Evolutionary conservation across 202 grass and related monocot species (phyloP), one percentile per base, ranked within the genome.

Genomic region (Panicum hallii): DNA sequence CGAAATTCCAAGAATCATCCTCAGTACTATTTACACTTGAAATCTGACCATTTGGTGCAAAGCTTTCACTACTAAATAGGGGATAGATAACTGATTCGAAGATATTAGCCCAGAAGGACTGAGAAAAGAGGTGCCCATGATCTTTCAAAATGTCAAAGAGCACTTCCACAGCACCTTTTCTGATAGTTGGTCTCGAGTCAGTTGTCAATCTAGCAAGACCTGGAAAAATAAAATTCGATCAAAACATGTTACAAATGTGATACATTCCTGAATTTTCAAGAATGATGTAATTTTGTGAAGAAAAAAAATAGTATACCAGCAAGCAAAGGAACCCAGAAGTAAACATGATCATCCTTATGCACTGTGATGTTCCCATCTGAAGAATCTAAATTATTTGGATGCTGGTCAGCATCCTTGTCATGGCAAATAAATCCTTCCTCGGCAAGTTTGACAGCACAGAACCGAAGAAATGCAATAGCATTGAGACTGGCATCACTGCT

Each of bases 391-490:
- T 83, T 88, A 70, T 73, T 71, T 92, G 90, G 77, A 73, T 77
- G 74, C 48, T 73, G 72, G 2, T 91, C 88, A 6, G 84, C 74
- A 83, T 94, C 84, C 78, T 93, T 96, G 49, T 93, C 89, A 30
- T 90, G 84, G 70, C 41, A 77, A 63, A 77, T 86, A 79, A 96
- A 92, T 41, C 91, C 97, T 89, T 92, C 97, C 78, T 99, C 97
- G 8, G 97, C 91, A 52, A 99, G 91, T 88, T 99, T 99, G 82
- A 94, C 93, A 11, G 97, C 97, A 85, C 97, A 99, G 79, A 99
- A 99, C 40, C 97, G 89, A 82, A 99, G 93, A 88, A 99, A 99
- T 62, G 93, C 97, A 87, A 99, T 99, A 79, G 97, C 97, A 90
- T 99, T 99, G 69, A 99, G 89, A 83, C 97, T 99, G 30, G 91